Evolutionary conservation across 305 asterid genomes (phyloP), one percentile per base, ranked within the genome.

Genomic region (Rubia occidens): DNA sequence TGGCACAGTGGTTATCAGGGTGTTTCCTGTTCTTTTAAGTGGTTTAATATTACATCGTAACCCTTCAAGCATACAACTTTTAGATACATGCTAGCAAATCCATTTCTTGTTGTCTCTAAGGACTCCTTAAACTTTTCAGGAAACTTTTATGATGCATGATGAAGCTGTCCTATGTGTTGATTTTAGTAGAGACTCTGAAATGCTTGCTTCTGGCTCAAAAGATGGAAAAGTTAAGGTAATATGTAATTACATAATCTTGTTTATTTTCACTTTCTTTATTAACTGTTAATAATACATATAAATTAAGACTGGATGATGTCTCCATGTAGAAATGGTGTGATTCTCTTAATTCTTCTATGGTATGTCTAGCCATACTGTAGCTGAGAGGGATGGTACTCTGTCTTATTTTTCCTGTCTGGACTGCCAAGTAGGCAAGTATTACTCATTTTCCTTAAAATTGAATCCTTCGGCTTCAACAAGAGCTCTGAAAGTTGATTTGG

Each of bases 181-280:
- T 79, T 94, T 94, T 82, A 94, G 99, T 82, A 83, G 96, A 80
- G 99, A 94, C 81, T 91, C 99, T 37, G 97, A 94, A 85, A 83
- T 94, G 96, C 86, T 94, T 81, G 99, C 95, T 58, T 89, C 97
- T 78, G 99, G 99, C 64, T 89, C 97, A 63, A 95, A 91, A 78
- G 99, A 94, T 85, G 99, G 99, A 76, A 91, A 89, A 81, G 89
- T 94, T 78, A 94, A 94, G 96, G 99, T 86, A 69, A 73, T 65
- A n/a, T 35, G 66, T 43, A 8, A 5, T 17, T 65, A 13, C 61
- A 68, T 40, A 55, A 56, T 64, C 29, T 68, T 37, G 11, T 60
- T 24, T 54, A 29, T 11, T 78, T 53, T 64, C 56, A 3, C 68
- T 13, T 32, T 29, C 67, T 2, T 54, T 72, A 5, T 65, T 39